These are phyloP conservation scores for Plasmodium billcollinsi DNA, from an alignment of 169 alveolate species.

Conservation along the genomic window DNA sequence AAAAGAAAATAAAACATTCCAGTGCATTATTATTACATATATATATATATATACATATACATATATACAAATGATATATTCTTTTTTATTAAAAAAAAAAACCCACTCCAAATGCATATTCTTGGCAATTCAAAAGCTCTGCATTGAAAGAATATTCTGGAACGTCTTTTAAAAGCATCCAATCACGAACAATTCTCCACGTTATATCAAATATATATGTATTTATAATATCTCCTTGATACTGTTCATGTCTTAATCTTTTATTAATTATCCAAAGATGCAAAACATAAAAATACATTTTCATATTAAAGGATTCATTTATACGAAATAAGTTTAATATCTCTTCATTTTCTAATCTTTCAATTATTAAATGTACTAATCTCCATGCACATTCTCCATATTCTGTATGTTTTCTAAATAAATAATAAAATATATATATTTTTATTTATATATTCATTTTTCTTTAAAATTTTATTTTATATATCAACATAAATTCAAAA, in stretches of 20 bases:
- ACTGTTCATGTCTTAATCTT: slow-evolving; percentile 80
- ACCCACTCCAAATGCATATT: slow-evolving; percentile 71
- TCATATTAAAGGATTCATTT: slow-evolving; percentile 83
- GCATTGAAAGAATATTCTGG: slow-evolving; percentile 68
- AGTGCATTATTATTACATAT: not conserved
- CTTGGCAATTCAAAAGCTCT: slow-evolving; percentile 72
- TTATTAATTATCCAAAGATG: slow-evolving; percentile 85
- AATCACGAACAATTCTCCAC: slow-evolving; percentile 80
- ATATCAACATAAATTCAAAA: not conserved
- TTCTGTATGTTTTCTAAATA: slow-evolving; percentile 69
- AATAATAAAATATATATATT: not conserved
- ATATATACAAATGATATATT: not conserved
- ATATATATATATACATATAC: not conserved
- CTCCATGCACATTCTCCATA: slow-evolving; percentile 83
- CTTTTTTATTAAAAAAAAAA: not conserved
- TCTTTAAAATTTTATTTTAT: not conserved
- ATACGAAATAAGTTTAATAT: slow-evolving; percentile 78
- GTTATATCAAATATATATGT: slow-evolving; percentile 78
- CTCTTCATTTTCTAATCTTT: slow-evolving; percentile 84
- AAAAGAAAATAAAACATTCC: not conserved
- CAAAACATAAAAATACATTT: slow-evolving; percentile 81
- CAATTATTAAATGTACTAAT: slow-evolving; percentile 83
- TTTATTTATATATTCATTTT: not conserved
- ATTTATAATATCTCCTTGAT: slow-evolving; percentile 83
- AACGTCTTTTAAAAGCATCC: slow-evolving; percentile 80